A percentile compares a stretch with the other conserved stretches of the same genome.
These are phyloP conservation scores for Heritiera littoralis DNA, from an alignment of 345 rosid genomes.

Conservation along the genomic window DNA sequence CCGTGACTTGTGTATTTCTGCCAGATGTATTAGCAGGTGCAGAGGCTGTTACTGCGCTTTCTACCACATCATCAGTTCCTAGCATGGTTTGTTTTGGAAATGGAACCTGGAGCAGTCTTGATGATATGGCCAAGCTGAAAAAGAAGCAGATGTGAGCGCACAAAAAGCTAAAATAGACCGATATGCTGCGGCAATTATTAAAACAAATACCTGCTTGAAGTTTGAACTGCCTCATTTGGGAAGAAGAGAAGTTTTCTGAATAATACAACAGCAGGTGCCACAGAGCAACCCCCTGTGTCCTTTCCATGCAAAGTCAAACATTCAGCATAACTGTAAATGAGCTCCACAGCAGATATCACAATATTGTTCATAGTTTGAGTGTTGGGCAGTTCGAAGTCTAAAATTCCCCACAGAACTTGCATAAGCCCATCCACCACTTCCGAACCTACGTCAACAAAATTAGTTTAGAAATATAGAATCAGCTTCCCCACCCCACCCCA, in stretches of 20 bases:
- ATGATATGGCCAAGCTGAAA: slow-evolving; percentile 94
- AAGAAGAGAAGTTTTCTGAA: slow-evolving; percentile 83
- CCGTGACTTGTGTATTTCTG: slow-evolving; percentile 76
- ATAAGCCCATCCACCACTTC: slow-evolving; percentile 89
- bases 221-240: slow-evolving; percentile 84
- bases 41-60: slow-evolving; percentile 55
- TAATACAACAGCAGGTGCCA: slow-evolving; percentile 83
- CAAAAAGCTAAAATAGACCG: slow-evolving; percentile 12
- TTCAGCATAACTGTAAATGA: slow-evolving; percentile 93
- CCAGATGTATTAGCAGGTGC: slow-evolving; percentile 59
- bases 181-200: slow-evolving; percentile 13
- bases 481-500: neutral
- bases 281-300: slow-evolving; percentile 58
- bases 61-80: slow-evolving; percentile 76
- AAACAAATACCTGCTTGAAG: slow-evolving; percentile 86
- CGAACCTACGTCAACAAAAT: slow-evolving; percentile 58
- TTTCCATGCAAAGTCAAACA: slow-evolving; percentile 85
- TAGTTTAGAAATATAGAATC: neutral
- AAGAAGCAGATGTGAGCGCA: slow-evolving; percentile 25
- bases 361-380: slow-evolving; percentile 90
- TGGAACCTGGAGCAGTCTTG: slow-evolving; percentile 98
- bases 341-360: slow-evolving; percentile 88
- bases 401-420: slow-evolving; percentile 96
- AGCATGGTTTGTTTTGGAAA: slow-evolving; percentile 95
- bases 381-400: slow-evolving; percentile 90